A percentile compares a stretch with the other conserved stretches of the same genome.
Conservation (phyloP, 257 asterid genomes). For the Solanum neorickii region DNA sequence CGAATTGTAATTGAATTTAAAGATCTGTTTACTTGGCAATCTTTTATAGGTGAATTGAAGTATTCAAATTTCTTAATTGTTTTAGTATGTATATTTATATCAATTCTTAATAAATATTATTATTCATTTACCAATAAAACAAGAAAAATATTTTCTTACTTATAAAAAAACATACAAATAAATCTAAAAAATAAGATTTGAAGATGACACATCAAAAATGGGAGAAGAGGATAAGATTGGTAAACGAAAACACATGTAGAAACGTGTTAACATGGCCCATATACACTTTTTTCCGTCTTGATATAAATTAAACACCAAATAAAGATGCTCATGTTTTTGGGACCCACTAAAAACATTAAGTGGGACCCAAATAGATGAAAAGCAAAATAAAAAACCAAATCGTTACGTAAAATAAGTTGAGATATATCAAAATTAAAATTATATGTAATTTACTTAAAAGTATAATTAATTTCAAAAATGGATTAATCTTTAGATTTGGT, state of each 20-base stretch:
- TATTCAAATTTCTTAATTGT: too few relatives aligned
- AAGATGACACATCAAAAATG: not conserved
- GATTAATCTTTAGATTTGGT: too few relatives aligned
- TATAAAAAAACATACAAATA: not conserved
- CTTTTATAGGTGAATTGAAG: not conserved
- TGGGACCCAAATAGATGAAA: not conserved
- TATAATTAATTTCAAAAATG: too few relatives aligned
- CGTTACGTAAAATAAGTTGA: not conserved
- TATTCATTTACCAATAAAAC: not conserved
- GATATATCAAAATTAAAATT: not conserved
- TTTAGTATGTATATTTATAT: too few relatives aligned
- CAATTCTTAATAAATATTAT: not conserved
- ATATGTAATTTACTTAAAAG: not conserved
- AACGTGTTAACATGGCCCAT: not conserved
- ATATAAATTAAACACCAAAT: not conserved
- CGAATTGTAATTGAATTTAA: not conserved
- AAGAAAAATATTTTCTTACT: not conserved
- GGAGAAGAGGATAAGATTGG: not conserved
- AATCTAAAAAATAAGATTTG: not conserved
- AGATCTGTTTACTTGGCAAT: not conserved
- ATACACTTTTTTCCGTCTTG: not conserved
- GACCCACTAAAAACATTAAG: not conserved
- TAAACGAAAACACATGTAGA: not conserved
- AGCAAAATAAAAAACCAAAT: not conserved
- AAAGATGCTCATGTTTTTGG: not conserved